Evolutionary conservation across 148 eudicot genomes (phyloP).

Genomic region (Fagopyrum tataricum): DNA sequence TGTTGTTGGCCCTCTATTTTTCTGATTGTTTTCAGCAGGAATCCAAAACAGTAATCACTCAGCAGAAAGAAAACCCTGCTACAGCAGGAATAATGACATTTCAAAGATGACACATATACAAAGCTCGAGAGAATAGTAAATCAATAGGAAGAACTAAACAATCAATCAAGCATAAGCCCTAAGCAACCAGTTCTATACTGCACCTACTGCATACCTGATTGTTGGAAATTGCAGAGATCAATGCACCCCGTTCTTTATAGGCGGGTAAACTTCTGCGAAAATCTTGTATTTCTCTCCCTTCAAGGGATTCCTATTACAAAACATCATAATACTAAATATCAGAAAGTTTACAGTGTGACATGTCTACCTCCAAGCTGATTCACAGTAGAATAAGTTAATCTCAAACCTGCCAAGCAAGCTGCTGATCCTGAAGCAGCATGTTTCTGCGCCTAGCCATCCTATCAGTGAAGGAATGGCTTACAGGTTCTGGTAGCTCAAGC

Average conservation of each 20-base stretch:
- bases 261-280: constrained; percentile 89
- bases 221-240: constrained; percentile 57
- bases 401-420: constrained; percentile 84
- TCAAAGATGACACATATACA: neutral
- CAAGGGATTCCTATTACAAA: constrained; percentile 60
- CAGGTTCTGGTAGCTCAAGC: constrained; percentile 85
- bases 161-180: neutral
- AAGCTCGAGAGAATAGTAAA: neutral
- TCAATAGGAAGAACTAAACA: neutral
- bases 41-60: neutral
- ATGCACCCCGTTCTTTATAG: constrained; percentile 73
- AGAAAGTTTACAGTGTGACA: constrained; percentile 8
- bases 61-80: neutral
- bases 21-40: neutral
- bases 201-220: constrained; percentile 50
- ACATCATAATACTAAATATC: constrained; percentile 10
- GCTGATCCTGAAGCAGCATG: constrained; percentile 65
- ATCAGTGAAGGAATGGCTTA: constrained; percentile 48
- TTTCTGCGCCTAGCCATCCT: constrained; percentile 48
- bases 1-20: neutral
- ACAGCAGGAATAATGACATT: neutral
- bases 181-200: neutral
- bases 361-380: neutral
- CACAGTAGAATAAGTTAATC: neutral
- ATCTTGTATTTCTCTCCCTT: constrained; percentile 68